Evolutionary conservation across 371 early-diverging fungal genomes (phyloP), one percentile per base, ranked within the genome.

Genomic region (Mucor ambiguus): DNA sequence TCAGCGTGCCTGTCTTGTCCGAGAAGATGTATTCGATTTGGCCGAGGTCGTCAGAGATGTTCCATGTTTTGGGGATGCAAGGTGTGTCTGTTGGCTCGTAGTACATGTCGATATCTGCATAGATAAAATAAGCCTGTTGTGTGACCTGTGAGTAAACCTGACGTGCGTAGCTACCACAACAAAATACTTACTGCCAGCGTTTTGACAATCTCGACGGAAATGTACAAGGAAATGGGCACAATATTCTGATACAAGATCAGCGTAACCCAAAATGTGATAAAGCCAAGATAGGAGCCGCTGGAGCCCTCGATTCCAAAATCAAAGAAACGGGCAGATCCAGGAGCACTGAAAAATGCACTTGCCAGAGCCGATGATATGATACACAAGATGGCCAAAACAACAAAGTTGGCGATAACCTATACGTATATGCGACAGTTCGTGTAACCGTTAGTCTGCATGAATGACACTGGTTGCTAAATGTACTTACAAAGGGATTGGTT

Each of bases 151-250:
- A n/a, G n/a, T n/a, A n/a, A n/a, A n/a, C n/a, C n/a, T n/a, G n/a
- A n/a, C n/a, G n/a, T n/a, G n/a, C n/a, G n/a, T n/a, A n/a, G n/a
- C n/a, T n/a, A n/a, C n/a, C n/a, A n/a, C n/a, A n/a, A n/a, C n/a
- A n/a, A 79, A 78, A 33, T 6, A 65, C 80, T 74, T 77, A 82
- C 82, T 20, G 76, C 84, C 46, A 80, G 57, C 2, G 92, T 88
- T 74, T 94, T 95, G 32, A 94, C 95, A 26, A 95, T 84, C 75
- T 99, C 99, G 8, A 99, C 87, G 20, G 94, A 96, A 56, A 99
- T 92, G 74, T 97, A 99, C 32, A 99, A 85, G 18, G 98, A 96
- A 61, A 99, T 93, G 0, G 99, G 99, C 7, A 99, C 81, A 71
- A 83, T 83, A 55, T 83, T 83, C 52, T 83, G 84, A 38, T 81